phyloP scores from a whole-genome alignment of 2,329 filamentous ascomycete genomes.

The Phaeosphaeriaceae sp. region DNA sequence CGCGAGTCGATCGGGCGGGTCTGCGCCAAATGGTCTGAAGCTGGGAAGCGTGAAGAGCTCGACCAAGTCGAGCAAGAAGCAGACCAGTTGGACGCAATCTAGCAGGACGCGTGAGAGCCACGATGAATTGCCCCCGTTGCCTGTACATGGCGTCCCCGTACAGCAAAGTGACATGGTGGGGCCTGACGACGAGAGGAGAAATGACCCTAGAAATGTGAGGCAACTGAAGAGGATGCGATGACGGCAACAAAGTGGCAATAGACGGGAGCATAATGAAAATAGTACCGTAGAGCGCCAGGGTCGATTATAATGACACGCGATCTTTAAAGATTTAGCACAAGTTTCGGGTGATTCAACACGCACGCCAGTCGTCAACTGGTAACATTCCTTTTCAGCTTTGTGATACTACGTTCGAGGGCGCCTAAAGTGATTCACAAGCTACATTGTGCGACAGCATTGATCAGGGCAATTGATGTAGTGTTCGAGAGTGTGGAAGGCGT shows the following conservation, averaged over 20 bases:
- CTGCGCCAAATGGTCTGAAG: neutral
- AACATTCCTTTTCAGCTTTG: no score
- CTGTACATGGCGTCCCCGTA: neutral
- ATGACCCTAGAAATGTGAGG: neutral
- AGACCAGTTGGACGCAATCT: neutral
- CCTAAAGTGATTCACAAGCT: no score
- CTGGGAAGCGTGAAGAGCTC: conserved; percentile 14
- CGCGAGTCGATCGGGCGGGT: neutral
- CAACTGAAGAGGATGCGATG: neutral
- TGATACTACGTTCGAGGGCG: no score
- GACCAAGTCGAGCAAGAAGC: neutral
- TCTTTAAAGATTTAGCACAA: no score
- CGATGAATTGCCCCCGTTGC: neutral
- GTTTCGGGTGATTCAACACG: no score
- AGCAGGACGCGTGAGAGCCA: neutral
- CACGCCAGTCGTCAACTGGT: no score
- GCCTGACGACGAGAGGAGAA: neutral
- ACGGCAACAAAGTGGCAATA: neutral
- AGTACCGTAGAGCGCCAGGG: neutral
- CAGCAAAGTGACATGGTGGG: neutral
- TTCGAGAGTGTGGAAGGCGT: no score
- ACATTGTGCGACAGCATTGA: no score
- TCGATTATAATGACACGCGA: neutral
- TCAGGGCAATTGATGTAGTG: no score
- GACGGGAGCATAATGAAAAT: neutral